These are phyloP conservation scores for Cornus controversa DNA, from an alignment of 148 eudicot genomes.

Conservation along the genomic window DNA sequence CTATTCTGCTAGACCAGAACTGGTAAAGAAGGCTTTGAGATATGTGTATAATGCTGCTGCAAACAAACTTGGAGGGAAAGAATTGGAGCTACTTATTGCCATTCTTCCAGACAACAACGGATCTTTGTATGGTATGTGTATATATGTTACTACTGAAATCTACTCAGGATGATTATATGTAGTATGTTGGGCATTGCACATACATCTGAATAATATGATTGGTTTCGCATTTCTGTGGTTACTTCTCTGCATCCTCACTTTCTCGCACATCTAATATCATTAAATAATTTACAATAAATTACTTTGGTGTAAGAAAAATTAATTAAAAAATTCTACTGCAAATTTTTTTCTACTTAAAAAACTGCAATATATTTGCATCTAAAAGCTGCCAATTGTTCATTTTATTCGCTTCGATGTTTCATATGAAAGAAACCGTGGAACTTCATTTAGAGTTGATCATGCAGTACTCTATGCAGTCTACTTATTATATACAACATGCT, in stretches of 20 bases:
- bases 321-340: background rate
- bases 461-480: background rate
- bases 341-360: background rate
- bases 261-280: background rate
- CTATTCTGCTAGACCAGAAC: constrained; percentile 65
- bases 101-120: constrained; percentile 85
- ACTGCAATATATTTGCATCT: background rate
- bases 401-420: background rate
- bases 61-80: constrained; percentile 53
- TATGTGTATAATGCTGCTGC: constrained; percentile 44
- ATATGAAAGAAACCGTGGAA: background rate
- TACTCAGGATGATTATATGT: background rate
- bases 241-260: background rate
- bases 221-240: background rate
- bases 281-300: too few species aligned
- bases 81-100: constrained; percentile 66
- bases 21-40: constrained; percentile 75
- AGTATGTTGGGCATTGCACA: background rate
- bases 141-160: background rate
- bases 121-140: constrained; percentile 60
- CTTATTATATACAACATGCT: background rate
- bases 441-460: background rate
- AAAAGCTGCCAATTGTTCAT: background rate
- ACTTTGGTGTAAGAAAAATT: background rate
- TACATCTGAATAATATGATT: background rate